Base-by-base conservation (phyloP, 2,329 filamentous ascomycete genomes). In the Trichoderma polysporum region DNA sequence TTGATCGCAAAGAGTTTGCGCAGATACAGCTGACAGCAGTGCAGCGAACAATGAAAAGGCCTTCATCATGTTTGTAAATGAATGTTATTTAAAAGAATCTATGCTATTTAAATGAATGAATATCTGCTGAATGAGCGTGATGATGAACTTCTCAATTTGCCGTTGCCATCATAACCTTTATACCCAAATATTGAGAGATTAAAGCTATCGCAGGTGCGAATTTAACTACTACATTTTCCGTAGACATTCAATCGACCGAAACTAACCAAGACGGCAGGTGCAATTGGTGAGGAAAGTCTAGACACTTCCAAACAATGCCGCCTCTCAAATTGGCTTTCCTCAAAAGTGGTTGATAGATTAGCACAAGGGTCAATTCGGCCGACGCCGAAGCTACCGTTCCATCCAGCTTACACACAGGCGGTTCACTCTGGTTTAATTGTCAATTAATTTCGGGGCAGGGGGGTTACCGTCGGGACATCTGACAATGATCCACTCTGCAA, bases 1-100 rank as follows among this genome's bases (percentile, higher is more conserved):
- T 65, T 74, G 72, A 31, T 69, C 72, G 69, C 73, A 75, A 35
- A 72, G 70, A n/a, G 54, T 54, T 25, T 68, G 59, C 47, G 39
- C 52, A 22, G 49, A 27, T 22, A 66, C 35, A 15, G 45, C 49
- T 27, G 61, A 31, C 25, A 64, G 60, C 15, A 53, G 22, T 31
- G 49, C 27, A 53, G 50, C 39, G 35, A 63, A 19, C 25, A 57
- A 57, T 22, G 59, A 62, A 53, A 53, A 33, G 49, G 15, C 49
- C 27, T 53, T 53, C 49, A 53, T 53, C 7, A 27, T 31, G 27
- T 12, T 19, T 33, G 49, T 53, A 33, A 52, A 31, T 52, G 25
- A 31, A 31, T 19, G 49, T 15, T 52, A 52, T 52, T 19, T 25
- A 52, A 52, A 52, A 8, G 17, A 9, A 25, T 31, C 49, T 53